Conservation (phyloP, 106 monocot genomes). For the Amphibolis antarctica region DNA sequence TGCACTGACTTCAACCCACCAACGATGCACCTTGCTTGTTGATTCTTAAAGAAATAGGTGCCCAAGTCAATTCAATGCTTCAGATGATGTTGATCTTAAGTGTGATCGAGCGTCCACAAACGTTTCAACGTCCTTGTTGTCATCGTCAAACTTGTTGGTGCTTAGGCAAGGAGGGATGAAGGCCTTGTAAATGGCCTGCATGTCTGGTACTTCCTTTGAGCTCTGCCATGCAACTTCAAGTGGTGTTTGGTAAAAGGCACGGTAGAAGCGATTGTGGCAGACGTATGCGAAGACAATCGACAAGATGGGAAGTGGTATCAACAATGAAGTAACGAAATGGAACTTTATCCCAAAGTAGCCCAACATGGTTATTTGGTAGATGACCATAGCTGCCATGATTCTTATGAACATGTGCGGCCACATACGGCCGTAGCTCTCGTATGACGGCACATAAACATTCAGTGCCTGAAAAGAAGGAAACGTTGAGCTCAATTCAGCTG, state of each 20-base stretch:
- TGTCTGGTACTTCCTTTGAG: constrained; percentile 37
- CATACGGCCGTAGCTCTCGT: constrained; percentile 88
- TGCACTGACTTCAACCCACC: no score
- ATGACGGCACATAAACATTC: constrained; percentile 71
- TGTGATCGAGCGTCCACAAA: constrained; percentile 48
- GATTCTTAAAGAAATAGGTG: no score
- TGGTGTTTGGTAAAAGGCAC: constrained; percentile 46
- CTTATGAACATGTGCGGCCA: constrained; percentile 96
- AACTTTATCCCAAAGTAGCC: constrained; percentile 79
- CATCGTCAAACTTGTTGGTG: constrained; percentile 41
- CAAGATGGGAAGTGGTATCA: constrained; percentile 43
- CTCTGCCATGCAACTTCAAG: constrained; percentile 43
- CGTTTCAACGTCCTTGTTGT: constrained; percentile 29
- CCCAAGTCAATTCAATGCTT: no score
- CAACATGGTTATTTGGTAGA: constrained; percentile 86
- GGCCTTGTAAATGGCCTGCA: constrained; percentile 40
- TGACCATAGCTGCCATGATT: constrained; percentile 57
- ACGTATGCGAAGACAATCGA: constrained; percentile 52
- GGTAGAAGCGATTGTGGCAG: constrained; percentile 61
- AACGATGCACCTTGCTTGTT: no score
- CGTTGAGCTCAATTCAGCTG: neutral
- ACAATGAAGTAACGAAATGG: constrained; percentile 32
- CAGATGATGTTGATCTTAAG: neutral
- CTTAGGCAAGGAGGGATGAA: constrained; percentile 60
- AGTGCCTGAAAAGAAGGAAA: constrained; percentile 40